Evolutionary conservation across 345 rosid genomes (phyloP).

Genomic region (Conringia planisiliqua): DNA sequence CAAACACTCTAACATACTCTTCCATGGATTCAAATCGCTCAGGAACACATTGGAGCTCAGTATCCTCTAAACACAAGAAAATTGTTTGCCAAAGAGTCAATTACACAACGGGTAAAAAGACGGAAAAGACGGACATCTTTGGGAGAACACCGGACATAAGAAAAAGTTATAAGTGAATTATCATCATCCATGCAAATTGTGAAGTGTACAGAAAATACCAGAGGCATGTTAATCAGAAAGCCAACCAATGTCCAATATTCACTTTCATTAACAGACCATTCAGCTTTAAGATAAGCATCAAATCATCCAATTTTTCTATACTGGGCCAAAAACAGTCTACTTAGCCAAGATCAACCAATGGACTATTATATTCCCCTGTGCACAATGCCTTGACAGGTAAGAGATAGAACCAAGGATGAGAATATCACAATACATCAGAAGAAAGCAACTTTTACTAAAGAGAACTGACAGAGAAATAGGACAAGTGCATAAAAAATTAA

Average conservation of each 20-base stretch:
- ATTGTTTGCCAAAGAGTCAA: conserved; percentile 5
- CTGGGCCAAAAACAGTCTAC: neutral
- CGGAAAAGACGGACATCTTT: neutral
- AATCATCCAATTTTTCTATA: neutral
- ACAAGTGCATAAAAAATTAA: neutral
- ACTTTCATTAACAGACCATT: neutral
- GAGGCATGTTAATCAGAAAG: conserved; percentile 12
- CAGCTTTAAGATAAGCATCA: neutral
- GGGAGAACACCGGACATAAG: neutral
- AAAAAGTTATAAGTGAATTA: neutral
- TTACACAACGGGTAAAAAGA: neutral
- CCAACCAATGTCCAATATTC: neutral
- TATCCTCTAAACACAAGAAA: conserved; percentile 59
- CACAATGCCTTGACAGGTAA: too few relatives aligned
- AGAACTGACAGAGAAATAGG: neutral
- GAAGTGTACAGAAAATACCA: conserved; percentile 6
- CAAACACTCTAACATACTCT: conserved; percentile 91
- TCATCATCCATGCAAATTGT: conserved; percentile 4
- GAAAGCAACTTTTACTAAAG: neutral
- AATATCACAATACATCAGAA: conserved; percentile 4
- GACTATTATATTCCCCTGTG: neutral
- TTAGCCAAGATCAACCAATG: neutral
- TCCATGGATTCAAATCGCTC: conserved; percentile 88
- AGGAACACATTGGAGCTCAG: conserved; percentile 89
- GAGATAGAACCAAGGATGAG: neutral